Conservation (phyloP, 371 early-diverging fungal species). For the Paraphysoderma sedebokerense region DNA sequence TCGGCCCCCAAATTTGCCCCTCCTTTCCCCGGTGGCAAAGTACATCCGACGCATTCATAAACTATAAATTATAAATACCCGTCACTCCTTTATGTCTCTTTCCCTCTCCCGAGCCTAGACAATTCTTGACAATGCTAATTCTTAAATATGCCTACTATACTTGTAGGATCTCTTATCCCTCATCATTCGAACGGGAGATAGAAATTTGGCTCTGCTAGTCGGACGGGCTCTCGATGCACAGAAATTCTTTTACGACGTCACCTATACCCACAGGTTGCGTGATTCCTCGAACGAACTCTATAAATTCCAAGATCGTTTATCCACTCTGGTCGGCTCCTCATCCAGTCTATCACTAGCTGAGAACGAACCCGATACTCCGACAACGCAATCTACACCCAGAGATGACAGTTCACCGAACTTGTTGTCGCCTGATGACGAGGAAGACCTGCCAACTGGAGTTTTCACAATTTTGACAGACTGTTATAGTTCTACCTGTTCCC, state of each 20-base stretch:
- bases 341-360: too few species aligned
- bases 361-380: too few species aligned
- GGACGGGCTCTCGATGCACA: constrained; percentile 80
- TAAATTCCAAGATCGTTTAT: constrained; percentile 37
- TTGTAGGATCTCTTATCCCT: constrained; percentile 44
- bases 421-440: constrained; percentile 3
- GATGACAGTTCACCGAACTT: neutral
- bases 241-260: constrained; percentile 75
- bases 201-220: constrained; percentile 62
- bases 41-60: too few species aligned
- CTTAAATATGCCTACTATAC: too few species aligned
- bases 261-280: constrained; percentile 60
- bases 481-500: constrained; percentile 76
- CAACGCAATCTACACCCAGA: too few species aligned
- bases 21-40: too few species aligned
- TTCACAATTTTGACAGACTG: constrained; percentile 74
- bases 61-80: too few species aligned
- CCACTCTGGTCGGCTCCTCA: too few species aligned
- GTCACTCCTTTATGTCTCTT: too few species aligned
- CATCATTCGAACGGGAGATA: constrained; percentile 61
- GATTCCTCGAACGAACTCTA: constrained; percentile 63
- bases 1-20: too few species aligned
- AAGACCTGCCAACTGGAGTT: constrained; percentile 47
- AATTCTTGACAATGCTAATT: neutral
- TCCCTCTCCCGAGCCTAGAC: neutral